Evolutionary conservation across 352 stramenopile species (phyloP).

Genomic region (Phytophthora chlamydospora): DNA sequence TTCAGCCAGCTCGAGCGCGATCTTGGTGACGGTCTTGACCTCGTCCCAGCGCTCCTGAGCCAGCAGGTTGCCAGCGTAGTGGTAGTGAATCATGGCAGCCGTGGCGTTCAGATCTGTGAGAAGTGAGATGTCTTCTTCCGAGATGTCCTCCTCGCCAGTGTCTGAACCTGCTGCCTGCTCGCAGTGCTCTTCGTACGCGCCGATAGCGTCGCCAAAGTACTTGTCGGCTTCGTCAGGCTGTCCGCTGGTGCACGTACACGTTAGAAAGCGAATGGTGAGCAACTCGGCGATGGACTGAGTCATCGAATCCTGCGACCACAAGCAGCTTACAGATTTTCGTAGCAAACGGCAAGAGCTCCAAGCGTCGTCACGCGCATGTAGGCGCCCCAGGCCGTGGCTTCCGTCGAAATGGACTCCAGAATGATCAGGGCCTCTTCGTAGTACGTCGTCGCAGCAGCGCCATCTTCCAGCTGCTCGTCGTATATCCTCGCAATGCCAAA

Average conservation of each 20-base stretch:
- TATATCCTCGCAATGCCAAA: conserved; percentile 38
- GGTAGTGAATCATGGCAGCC: conserved; percentile 36
- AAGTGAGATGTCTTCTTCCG: conserved; percentile 18
- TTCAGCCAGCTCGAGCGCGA: conserved; percentile 27
- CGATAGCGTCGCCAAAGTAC: conserved; percentile 37
- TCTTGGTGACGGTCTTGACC: conserved; percentile 32
- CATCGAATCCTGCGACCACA: no score
- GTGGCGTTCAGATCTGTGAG: conserved; percentile 33
- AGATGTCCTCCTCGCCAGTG: conserved; percentile 8
- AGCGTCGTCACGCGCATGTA: conserved; percentile 36
- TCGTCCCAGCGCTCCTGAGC: conserved; percentile 32
- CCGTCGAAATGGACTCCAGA: conserved; percentile 19
- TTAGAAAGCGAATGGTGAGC: not conserved
- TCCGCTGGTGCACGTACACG: conserved; percentile 8
- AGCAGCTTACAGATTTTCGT: conserved; percentile 30
- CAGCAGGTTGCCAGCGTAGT: conserved; percentile 34
- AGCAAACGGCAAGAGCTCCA: conserved; percentile 31
- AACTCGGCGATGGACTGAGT: not conserved
- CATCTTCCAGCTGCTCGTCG: conserved; percentile 27
- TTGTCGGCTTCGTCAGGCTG: conserved; percentile 22
- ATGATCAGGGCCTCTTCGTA: conserved; percentile 30
- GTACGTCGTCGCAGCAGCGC: conserved; percentile 24
- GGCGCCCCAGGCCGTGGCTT: conserved; percentile 18
- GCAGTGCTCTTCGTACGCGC: conserved; percentile 35
- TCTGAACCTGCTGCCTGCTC: conserved; percentile 11